Evolutionary conservation across 2,329 filamentous ascomycete species (phyloP), one percentile per base, ranked within the genome.

Genomic region (Fusarium tricinctum): DNA sequence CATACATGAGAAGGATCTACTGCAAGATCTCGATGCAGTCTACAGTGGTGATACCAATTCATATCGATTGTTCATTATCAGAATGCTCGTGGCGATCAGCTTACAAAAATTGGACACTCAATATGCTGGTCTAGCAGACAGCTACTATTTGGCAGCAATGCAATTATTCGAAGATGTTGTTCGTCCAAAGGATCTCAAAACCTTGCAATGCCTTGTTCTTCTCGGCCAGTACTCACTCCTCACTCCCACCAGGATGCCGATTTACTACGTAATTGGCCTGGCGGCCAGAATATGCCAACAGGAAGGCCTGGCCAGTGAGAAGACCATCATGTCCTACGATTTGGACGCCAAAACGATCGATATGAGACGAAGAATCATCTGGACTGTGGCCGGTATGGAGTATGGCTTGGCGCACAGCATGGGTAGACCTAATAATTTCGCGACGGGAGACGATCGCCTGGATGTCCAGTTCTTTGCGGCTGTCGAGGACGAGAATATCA

Each of bases 61-160:
- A 1, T 95, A 94, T 77, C 90, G 94, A 75, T 94, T 96, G 73
- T 98, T 97, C 74, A 88, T 95, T 44, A 82, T 97, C 50, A 90
- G 93, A 59, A 94, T 98, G 88, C 93, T 97, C 53, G 89, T 98
- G 75, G 95, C 96, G 30, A 97, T 97, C 74, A 95, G 93, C 77
- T 87, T 98, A 79, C 95, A 98, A 79, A 97, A 97, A 78, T 85
- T 97, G 74, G 93, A 94, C 76, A 88, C 91, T 0, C 90, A 92
- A 69, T 98, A 96, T 78, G 94, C 94, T n/a, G 94, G 94, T 23
- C 83, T 98, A 28, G 95, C 96, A 30, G 95, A 98, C 79, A 94
- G 93, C 76, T 98, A 97, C 80, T 98, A 97, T 75, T 85, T 97
- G 22, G 92, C 94, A 23, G 95, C 95, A 7, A 89, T 98, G 81